Percentiles rank a stretch among this genome's conserved stretches.
phyloP scores from a whole-genome alignment of 495 filamentous ascomycete species.

The Aspergillus wentii region DNA sequence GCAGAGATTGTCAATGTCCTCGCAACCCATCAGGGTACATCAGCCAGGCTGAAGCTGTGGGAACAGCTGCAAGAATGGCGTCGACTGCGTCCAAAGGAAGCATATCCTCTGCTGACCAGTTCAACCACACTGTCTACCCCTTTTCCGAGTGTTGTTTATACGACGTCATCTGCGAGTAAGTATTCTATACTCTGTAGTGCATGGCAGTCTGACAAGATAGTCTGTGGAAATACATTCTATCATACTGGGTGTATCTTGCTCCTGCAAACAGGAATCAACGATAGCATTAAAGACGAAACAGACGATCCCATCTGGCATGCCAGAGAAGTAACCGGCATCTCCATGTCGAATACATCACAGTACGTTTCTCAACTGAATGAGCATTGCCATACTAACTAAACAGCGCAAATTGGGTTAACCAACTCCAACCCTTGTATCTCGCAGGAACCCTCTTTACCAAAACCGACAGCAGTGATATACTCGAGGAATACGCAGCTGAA shows the following conservation, averaged over 20 bases:
- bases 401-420: conserved; percentile 13
- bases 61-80: conserved; percentile 8
- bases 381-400: background rate
- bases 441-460: conserved; percentile 4
- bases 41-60: conserved; percentile 3
- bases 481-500: conserved; percentile 8
- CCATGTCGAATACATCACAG: conserved; percentile 9
- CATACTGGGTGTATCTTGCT: conserved; percentile 11
- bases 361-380: conserved; percentile 1
- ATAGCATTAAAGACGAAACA: background rate
- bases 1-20: conserved; percentile 10
- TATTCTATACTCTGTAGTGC: background rate
- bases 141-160: conserved; percentile 4
- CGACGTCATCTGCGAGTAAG: conserved; percentile 7
- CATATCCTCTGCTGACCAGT: conserved; percentile 6
- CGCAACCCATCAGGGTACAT: background rate
- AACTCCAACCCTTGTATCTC: conserved; percentile 8
- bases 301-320: conserved; percentile 7
- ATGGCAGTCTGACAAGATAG: conserved; percentile 1
- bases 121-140: background rate
- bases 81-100: conserved; percentile 6
- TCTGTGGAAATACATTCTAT: conserved; percentile 12
- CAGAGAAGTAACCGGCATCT: conserved; percentile 6
- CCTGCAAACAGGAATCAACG: conserved; percentile 4
- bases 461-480: background rate